Evolutionary conservation across 1,139 yeast genomes (phyloP), one percentile per base, ranked within the genome.

Genomic region (Saccharomyces hybrid): DNA sequence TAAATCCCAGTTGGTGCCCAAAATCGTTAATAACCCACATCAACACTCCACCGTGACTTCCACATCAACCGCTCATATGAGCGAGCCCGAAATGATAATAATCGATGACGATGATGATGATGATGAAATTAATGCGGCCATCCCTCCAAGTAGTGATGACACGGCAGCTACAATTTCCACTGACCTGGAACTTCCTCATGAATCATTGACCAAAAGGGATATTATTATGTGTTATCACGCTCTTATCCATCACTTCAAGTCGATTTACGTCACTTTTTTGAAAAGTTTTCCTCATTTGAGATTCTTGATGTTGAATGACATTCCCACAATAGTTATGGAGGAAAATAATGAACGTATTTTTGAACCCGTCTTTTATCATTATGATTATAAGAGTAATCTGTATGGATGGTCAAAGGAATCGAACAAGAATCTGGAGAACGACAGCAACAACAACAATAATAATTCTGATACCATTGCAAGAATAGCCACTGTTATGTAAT

Each of bases 231-330:
- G 74, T 47, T 70, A 69, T 50, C 74, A 73, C 54, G 69, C 75
- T 11, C 57, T 73, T 26, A 65, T 74, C 8, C 77, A 75, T 57
- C 73, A 71, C 55, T 65, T 72, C 59, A 69, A 64, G 42, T 56
- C 64, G 5, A 73, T 73, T 6, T 61, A 73, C 44, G 62, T 69
- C 48, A 71, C 75, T 6, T 70, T 74, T 51, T 58, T 71, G 23
- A 57, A 59, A 5, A 66, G 68, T 4, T 72, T 73, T 54, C 68
- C 72, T 9, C 57, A 65, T 7, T 57, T 75, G 52, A 63, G 72
- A 50, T 73, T 71, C 51, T 58, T 75, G 53, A 75, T 73, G 56
- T 52, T 74, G 46, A 74, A 73, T 55, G 77, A 74, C 52, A 70
- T 74, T 9, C 72, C 77, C 3, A 69, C 75, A 5, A 59, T 72